Evolutionary conservation across 371 early-diverging fungal species (phyloP).

Genomic region (Mortierella sp.): DNA sequence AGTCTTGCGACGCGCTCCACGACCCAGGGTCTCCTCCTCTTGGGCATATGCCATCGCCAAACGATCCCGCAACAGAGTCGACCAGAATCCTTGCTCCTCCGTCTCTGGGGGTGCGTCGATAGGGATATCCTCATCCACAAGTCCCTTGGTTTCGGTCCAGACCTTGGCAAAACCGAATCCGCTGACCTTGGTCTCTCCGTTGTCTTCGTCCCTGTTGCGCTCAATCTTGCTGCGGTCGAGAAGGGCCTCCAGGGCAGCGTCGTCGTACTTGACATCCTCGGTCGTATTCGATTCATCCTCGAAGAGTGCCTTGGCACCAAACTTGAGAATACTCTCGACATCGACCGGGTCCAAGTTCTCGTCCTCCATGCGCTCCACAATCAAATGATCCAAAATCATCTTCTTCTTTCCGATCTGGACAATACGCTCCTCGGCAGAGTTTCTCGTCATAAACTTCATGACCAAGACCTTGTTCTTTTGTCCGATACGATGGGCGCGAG

Average conservation of each 20-base stretch:
- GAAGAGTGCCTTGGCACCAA: constrained; percentile 86
- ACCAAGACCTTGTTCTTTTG: constrained; percentile 91
- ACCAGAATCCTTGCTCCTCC: constrained; percentile 56
- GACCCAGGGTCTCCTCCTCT: constrained; percentile 48
- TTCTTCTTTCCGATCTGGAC: constrained; percentile 88
- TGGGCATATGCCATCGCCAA: constrained; percentile 45
- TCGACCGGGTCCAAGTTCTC: constrained; percentile 71
- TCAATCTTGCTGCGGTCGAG: constrained; percentile 70
- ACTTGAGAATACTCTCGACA: constrained; percentile 80
- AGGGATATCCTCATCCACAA: constrained; percentile 57
- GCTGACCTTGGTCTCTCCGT: constrained; percentile 50
- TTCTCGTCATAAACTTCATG: constrained; percentile 87
- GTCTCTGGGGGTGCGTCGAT: constrained; percentile 44
- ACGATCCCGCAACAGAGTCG: constrained; percentile 46
- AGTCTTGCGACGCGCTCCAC: constrained; percentile 53
- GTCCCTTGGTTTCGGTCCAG: constrained; percentile 54
- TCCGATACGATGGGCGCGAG: constrained; percentile 95
- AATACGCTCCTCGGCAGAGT: constrained; percentile 83
- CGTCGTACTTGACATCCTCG: constrained; percentile 70
- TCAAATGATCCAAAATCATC: constrained; percentile 86
- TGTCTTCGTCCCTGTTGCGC: constrained; percentile 38
- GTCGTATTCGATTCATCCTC: constrained; percentile 65
- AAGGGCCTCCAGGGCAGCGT: constrained; percentile 70
- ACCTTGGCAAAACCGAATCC: constrained; percentile 59
- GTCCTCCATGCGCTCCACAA: constrained; percentile 86